Conservation (phyloP, 2,329 filamentous ascomycete genomes). For the Fusarium graminum region DNA sequence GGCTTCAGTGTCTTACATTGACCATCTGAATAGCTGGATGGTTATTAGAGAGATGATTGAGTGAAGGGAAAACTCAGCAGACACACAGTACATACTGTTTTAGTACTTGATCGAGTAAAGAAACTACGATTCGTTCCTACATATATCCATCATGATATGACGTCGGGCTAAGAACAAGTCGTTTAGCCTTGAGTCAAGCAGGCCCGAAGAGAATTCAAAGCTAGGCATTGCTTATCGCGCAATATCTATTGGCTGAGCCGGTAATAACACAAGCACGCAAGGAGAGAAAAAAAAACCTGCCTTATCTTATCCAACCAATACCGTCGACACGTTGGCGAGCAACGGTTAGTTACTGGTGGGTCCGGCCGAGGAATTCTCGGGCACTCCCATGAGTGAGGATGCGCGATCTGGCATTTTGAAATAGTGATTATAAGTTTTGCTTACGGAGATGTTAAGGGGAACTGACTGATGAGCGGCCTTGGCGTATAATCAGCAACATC, state of each 20-base stretch:
- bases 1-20: constrained; percentile 27
- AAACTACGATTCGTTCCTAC: neutral
- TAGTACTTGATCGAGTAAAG: neutral
- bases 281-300: constrained; percentile 20
- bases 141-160: constrained; percentile 13
- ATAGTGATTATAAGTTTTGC: constrained; percentile 8
- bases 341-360: constrained; percentile 47
- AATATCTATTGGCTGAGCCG: constrained; percentile 30
- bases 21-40: constrained; percentile 21
- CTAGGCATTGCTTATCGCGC: constrained; percentile 32
- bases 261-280: constrained; percentile 35
- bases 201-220: constrained; percentile 8
- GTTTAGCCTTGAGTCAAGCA: constrained; percentile 23
- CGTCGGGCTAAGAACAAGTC: constrained; percentile 18
- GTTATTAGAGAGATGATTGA: neutral
- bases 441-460: neutral
- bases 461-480: constrained; percentile 30
- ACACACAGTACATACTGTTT: neutral
- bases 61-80: rapidly evolving
- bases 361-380: constrained; percentile 46
- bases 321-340: constrained; percentile 44
- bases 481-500: constrained; percentile 10
- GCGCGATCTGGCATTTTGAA: constrained; percentile 29
- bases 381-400: constrained; percentile 24
- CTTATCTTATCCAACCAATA: constrained; percentile 40